phyloP scores from a whole-genome alignment of 148 eudicot genomes.

The Fagopyrum tataricum region DNA sequence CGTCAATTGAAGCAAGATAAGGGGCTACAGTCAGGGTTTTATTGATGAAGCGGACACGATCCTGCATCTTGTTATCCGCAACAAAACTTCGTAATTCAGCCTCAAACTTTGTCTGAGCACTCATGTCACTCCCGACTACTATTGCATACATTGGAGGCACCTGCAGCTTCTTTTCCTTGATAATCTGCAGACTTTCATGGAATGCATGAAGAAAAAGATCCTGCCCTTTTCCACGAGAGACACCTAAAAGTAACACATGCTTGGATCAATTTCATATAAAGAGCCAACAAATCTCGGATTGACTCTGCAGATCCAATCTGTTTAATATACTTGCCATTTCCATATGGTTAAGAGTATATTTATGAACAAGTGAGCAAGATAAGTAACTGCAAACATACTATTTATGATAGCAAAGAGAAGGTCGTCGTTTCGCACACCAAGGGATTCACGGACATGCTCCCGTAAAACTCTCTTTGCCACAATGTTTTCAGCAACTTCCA shows the following conservation, averaged over 20 bases:
- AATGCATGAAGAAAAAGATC: constrained; percentile 81
- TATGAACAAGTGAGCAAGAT: neutral
- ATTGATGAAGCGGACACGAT: constrained; percentile 84
- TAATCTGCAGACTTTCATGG: constrained; percentile 71
- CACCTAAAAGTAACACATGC: constrained; percentile 48
- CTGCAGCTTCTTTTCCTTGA: constrained; percentile 67
- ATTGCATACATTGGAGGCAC: constrained; percentile 88
- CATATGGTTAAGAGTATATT: neutral
- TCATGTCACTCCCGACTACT: constrained; percentile 94
- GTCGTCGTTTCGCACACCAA: constrained; percentile 88
- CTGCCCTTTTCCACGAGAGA: constrained; percentile 95
- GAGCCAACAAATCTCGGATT: neutral
- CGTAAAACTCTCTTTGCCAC: constrained; percentile 89
- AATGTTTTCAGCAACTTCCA: constrained; percentile 85
- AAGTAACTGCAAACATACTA: constrained; percentile 45
- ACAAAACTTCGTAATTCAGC: constrained; percentile 81
- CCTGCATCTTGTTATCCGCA: constrained; percentile 54
- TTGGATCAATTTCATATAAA: neutral
- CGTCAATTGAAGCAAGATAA: constrained; percentile 82
- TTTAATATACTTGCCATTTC: neutral
- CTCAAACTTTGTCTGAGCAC: constrained; percentile 86
- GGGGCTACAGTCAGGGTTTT: constrained; percentile 89
- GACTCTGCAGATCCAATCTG: neutral
- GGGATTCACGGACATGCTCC: constrained; percentile 91
- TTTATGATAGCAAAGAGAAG: constrained; percentile 78